Base-by-base conservation (phyloP, 495 filamentous ascomycete species). In the Podospora anserina region DNA sequence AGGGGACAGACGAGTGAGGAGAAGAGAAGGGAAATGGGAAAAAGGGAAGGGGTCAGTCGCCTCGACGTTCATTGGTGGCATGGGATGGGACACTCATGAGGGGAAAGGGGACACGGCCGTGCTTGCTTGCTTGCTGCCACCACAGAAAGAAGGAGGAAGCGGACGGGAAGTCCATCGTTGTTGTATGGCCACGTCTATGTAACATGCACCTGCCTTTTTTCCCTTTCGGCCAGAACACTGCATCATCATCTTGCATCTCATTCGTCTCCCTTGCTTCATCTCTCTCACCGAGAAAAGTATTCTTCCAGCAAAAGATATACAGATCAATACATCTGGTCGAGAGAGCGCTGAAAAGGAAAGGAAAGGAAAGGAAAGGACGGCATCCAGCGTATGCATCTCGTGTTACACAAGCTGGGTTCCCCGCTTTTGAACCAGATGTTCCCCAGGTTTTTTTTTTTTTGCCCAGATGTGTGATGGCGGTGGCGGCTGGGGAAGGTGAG, bases 1-100 rank as follows among this genome's bases (percentile, higher is more conserved):
- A 39, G 32, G 23, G 20, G 5, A 26, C 28, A 64, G 39, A 23
- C 23, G 23, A 23, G 23, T 23, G 23, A 23, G 7, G 13, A 64
- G 15, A 28, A 13, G 61, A 20, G 20, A 63, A 62, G 15, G 60
- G 60, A n/a, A 62, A 30, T 26, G 27, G 59, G 26, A 39, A 62
- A 16, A 15, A 15, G 60, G 27, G 23, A 32, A 32, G 18, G 60
- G 60, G 60, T 13, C 13, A 49, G 16, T 13, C 6, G 19, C 32
- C 9, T 19, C 4, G 32, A 58, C n/a, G 55, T 58, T 49, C 39
- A 49, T 49, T 49, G 39, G 39, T 49, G 9, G 39, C 34, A 13
- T 32, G 30, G 30, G 4, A 32, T 4, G 30, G 30, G 23, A 23
- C 23, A 23, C 9, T 49, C 39, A 49, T 49, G 39, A 49, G 39